Evolutionary conservation across 495 filamentous ascomycete species (phyloP).

Genomic region (Aspergillus carlsbadensis): DNA sequence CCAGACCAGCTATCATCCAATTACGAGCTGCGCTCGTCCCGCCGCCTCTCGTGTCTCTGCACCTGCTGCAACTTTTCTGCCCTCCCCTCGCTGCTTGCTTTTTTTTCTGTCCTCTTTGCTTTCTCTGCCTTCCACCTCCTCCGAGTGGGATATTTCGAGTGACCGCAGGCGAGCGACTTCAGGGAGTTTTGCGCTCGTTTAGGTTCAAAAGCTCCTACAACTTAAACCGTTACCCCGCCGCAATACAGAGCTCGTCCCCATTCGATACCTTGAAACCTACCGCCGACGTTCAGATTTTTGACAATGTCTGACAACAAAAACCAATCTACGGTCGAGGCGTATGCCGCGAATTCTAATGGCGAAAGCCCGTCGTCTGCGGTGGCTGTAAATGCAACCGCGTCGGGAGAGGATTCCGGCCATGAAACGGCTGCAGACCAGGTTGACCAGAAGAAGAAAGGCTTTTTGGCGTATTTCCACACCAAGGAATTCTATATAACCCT

Average conservation of each 20-base stretch:
- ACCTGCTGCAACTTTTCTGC: conserved; percentile 7
- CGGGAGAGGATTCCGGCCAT: conserved; percentile 15
- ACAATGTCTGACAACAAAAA: conserved; percentile 32
- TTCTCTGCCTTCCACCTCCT: background rate
- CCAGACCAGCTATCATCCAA: conserved; percentile 6
- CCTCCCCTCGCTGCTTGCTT: background rate
- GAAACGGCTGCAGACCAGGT: conserved; percentile 35
- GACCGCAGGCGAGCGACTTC: conserved; percentile 52
- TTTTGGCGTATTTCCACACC: conserved; percentile 80
- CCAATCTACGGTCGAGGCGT: conserved; percentile 26
- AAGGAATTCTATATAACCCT: conserved; percentile 85
- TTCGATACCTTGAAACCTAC: conserved; percentile 5
- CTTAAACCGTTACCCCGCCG: background rate
- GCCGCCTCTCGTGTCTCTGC: background rate
- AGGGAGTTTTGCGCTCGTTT: conserved; percentile 59
- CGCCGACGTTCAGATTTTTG: conserved; percentile 2
- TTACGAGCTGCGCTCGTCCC: background rate
- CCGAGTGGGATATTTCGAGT: background rate
- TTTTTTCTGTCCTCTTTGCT: background rate
- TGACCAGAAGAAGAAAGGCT: conserved; percentile 49
- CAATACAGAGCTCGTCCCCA: background rate
- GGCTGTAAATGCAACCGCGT: conserved; percentile 13
- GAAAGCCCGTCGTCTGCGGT: conserved; percentile 26
- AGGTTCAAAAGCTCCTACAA: conserved; percentile 44
- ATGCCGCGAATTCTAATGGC: conserved; percentile 20